A percentile compares a stretch with the other conserved stretches of the same genome.
These are phyloP conservation scores for Populus alba DNA, from an alignment of 345 rosid genomes.

Conservation along the genomic window DNA sequence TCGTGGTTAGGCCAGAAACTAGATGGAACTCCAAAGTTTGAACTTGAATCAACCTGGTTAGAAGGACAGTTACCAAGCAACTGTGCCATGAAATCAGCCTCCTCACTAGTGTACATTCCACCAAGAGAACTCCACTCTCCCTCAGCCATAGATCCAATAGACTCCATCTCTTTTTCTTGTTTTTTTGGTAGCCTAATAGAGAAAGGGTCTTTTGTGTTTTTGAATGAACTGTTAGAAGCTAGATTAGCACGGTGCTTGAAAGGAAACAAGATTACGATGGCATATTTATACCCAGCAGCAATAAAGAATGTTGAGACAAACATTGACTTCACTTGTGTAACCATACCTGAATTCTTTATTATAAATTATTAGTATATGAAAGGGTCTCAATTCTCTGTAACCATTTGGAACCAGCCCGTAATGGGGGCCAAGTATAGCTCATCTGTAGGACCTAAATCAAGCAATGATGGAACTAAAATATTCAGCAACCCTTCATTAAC, in stretches of 20 bases:
- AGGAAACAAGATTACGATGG: constrained; percentile 11
- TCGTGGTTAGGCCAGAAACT: constrained; percentile 39
- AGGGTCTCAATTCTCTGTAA: constrained; percentile 21
- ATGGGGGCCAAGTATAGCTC: constrained; percentile 45
- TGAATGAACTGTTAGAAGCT: background rate
- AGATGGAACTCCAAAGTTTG: constrained; percentile 24
- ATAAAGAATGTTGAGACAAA: constrained; percentile 21
- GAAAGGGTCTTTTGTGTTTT: background rate
- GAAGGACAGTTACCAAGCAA: constrained; percentile 43
- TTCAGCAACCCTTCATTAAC: constrained; percentile 8
- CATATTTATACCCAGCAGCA: constrained; percentile 27
- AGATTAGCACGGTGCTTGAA: constrained; percentile 15
- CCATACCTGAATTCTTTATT: constrained; percentile 23
- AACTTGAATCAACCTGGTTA: constrained; percentile 11
- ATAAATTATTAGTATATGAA: constrained; percentile 24
- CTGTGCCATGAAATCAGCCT: constrained; percentile 70
- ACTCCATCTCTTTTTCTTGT: constrained; percentile 33
- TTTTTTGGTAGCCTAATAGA: background rate
- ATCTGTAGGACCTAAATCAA: background rate
- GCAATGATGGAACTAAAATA: constrained; percentile 19
- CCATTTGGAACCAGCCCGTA: constrained; percentile 12
- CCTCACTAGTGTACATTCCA: constrained; percentile 56
- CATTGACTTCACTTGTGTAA: constrained; percentile 20
- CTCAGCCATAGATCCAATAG: constrained; percentile 38
- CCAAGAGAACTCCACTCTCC: constrained; percentile 59